phyloP scores from a whole-genome alignment of 2,329 filamentous ascomycete genomes.

The Colletotrichum paranaense region DNA sequence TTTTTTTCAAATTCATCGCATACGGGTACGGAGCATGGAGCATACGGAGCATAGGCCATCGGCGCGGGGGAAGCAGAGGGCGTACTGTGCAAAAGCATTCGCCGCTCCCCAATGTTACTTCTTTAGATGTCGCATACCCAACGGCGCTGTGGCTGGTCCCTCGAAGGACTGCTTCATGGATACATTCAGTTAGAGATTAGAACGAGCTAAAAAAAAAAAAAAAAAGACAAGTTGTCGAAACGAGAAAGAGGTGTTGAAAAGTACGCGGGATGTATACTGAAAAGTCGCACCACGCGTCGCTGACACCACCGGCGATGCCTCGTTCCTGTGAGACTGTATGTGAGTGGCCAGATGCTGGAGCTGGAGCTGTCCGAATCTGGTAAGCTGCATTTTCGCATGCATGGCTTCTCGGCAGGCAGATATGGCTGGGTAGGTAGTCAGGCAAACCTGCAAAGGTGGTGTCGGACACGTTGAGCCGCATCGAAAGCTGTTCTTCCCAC shows the following conservation, averaged over 20 bases:
- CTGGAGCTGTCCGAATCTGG: neutral
- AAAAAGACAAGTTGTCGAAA: neutral
- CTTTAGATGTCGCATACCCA: neutral
- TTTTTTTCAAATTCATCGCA: neutral
- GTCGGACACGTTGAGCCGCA: conserved; percentile 21
- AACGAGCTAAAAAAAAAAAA: neutral
- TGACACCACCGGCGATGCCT: neutral
- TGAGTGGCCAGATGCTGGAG: neutral
- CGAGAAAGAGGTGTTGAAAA: neutral
- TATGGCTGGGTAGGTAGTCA: no score
- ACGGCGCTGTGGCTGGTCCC: neutral
- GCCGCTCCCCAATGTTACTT: neutral
- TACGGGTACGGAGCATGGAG: conserved; percentile 15
- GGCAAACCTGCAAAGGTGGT: neutral
- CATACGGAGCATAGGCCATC: neutral
- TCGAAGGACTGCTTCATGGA: neutral
- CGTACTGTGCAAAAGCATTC: neutral
- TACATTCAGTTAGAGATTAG: neutral
- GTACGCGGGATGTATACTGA: no score
- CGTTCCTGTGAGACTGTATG: neutral
- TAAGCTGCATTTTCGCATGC: conserved; percentile 12
- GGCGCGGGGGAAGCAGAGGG: neutral
- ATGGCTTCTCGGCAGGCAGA: neutral
- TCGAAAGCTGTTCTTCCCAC: neutral
- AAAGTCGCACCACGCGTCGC: neutral